Evolutionary conservation across 768 basidiomycete genomes (phyloP).

Genomic region (Hygrophorus russula): DNA sequence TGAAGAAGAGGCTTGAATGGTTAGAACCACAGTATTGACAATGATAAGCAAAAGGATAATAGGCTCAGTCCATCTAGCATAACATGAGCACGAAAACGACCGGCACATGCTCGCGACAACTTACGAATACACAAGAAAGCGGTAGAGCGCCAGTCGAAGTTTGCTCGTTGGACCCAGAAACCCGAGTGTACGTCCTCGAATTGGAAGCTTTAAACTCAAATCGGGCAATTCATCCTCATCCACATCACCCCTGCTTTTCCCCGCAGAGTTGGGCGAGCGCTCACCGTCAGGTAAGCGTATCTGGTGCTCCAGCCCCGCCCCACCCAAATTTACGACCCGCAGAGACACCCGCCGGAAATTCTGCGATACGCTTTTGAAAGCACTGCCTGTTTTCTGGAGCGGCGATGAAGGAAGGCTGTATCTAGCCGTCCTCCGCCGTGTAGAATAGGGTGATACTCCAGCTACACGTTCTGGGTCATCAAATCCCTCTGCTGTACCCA

Average conservation of each 20-base stretch:
- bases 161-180: conserved; percentile 59
- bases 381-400: conserved; percentile 47
- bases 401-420: conserved; percentile 49
- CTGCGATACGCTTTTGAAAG: conserved; percentile 45
- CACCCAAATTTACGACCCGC: conserved; percentile 75
- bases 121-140: conserved; percentile 62
- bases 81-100: conserved; percentile 1
- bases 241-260: conserved; percentile 8
- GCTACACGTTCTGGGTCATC: conserved; percentile 40
- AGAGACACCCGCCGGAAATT: conserved; percentile 54
- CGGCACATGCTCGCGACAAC: conserved; percentile 19
- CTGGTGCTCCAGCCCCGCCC: conserved; percentile 47
- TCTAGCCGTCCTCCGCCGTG: conserved; percentile 32
- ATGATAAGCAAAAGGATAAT: conserved; percentile 75
- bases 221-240: conserved; percentile 31
- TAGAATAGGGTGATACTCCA: conserved; percentile 23
- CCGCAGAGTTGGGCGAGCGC: not conserved
- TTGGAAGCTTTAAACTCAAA: conserved; percentile 30
- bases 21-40: conserved; percentile 69
- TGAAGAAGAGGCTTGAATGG: conserved; percentile 64
- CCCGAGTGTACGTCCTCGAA: conserved; percentile 74
- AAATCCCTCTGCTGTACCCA: conserved; percentile 18
- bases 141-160: conserved; percentile 53
- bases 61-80: conserved; percentile 74
- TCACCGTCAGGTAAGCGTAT: conserved; percentile 40